Percentiles rank a stretch among this genome's conserved stretches.
phyloP scores from a whole-genome alignment of 2,329 filamentous ascomycete species.

The Aspergillus piperis region DNA sequence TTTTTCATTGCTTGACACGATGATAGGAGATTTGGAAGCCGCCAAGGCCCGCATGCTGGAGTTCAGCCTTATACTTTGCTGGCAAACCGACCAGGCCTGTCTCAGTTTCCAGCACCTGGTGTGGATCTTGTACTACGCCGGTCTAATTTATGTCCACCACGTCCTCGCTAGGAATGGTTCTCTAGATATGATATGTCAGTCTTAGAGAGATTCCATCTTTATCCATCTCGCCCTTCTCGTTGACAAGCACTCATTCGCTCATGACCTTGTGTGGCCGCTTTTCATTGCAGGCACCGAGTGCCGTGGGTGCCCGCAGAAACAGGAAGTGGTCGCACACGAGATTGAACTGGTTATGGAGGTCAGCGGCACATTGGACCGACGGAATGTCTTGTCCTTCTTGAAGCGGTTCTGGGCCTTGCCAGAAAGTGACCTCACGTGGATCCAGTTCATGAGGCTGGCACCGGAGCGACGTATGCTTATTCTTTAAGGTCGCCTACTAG shows the following conservation, averaged over 20 bases:
- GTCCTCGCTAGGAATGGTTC: conserved; percentile 17
- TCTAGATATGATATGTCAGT: not conserved
- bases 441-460: conserved; percentile 15
- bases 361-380: conserved; percentile 15
- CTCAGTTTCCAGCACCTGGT: conserved; percentile 25
- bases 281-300: conserved; percentile 31
- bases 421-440: conserved; percentile 13
- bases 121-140: conserved; percentile 30
- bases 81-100: conserved; percentile 15
- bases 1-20: not conserved
- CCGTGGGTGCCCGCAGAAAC: conserved; percentile 1
- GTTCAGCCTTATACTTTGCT: conserved; percentile 19
- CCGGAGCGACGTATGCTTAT: conserved; percentile 4
- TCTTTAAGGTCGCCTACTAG: conserved; percentile 11
- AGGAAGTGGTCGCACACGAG: conserved; percentile 8
- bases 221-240: conserved; percentile 9
- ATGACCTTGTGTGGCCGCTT: conserved; percentile 31
- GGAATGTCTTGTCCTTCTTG: conserved; percentile 16
- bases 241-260: conserved; percentile 19
- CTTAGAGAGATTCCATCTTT: conserved; percentile 15
- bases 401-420: conserved; percentile 8
- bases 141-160: conserved; percentile 27
- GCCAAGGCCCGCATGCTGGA: conserved; percentile 20
- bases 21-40: conserved; percentile 8
- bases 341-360: conserved; percentile 14